Evolutionary conservation across 177 flowering plant species (phyloP).

Genomic region (Telopea speciosissima): DNA sequence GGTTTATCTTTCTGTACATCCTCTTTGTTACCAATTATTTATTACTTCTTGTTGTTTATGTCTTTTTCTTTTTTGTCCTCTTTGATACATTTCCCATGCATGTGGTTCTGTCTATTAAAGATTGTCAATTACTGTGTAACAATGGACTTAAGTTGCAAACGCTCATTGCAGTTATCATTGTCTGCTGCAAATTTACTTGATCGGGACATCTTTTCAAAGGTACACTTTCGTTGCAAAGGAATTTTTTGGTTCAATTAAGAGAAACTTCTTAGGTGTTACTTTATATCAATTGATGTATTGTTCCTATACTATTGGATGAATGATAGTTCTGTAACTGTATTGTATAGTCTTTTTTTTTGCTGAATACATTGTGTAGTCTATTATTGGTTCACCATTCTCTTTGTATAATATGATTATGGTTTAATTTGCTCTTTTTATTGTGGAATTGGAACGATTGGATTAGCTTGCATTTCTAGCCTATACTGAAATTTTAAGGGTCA

Average conservation of each 20-base stretch:
- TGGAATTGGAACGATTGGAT: neutral
- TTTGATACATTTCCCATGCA: neutral
- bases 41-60: neutral
- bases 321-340: neutral
- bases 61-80: neutral
- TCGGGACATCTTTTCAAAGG: slow-evolving; percentile 69
- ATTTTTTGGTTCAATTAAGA: neutral
- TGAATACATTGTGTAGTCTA: too few species aligned
- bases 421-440: neutral
- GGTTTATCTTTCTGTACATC: neutral
- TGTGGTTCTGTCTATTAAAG: neutral
- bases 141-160: slow-evolving; percentile 10
- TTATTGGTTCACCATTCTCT: neutral
- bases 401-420: neutral
- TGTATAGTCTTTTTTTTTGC: too few species aligned
- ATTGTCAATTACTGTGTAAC: neutral
- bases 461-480: neutral
- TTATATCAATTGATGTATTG: neutral
- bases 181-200: slow-evolving; percentile 66
- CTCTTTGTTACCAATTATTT: neutral
- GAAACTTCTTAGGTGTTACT: too few species aligned
- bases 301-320: neutral
- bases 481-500: neutral
- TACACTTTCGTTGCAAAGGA: slow-evolving; percentile 11
- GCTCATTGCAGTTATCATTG: slow-evolving; percentile 49